Percentiles rank a stretch among this genome's conserved stretches.
These are phyloP conservation scores for Cyberlindnera maritima DNA, from an alignment of 805 yeast species.

Conservation along the genomic window DNA sequence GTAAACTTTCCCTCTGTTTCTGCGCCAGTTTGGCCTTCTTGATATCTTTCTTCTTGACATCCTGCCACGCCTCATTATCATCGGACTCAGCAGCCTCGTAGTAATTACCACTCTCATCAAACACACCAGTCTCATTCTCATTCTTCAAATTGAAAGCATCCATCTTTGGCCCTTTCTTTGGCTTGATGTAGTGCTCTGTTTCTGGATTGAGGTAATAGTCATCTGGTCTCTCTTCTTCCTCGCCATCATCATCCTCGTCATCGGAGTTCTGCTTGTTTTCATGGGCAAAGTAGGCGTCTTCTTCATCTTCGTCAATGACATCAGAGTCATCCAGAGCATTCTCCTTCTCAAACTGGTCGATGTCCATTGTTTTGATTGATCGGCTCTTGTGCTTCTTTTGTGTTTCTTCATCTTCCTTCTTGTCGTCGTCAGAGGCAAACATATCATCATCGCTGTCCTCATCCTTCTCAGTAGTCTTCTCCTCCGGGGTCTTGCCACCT, in stretches of 20 bases:
- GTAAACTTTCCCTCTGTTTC: constrained; percentile 20
- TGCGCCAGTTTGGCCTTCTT: constrained; percentile 34
- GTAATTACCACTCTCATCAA: constrained; percentile 61
- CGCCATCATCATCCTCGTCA: constrained; percentile 17
- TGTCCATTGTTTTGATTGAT: constrained; percentile 18
- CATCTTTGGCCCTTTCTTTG: constrained; percentile 37
- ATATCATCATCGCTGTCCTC: constrained; percentile 15
- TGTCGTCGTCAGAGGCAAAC: constrained; percentile 28
- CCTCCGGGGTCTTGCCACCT: constrained; percentile 15
- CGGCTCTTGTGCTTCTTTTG: constrained; percentile 38
- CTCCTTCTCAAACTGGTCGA: constrained; percentile 25
- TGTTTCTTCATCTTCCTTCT: constrained; percentile 24
- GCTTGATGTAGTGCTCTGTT: constrained; percentile 14
- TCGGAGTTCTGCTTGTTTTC: constrained; percentile 14
- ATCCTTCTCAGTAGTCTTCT: constrained; percentile 29
- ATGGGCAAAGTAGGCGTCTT: background rate
- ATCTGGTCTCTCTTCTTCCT: constrained; percentile 15
- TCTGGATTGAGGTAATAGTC: constrained; percentile 24
- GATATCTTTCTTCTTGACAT: constrained; percentile 35
- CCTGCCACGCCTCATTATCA: constrained; percentile 38
- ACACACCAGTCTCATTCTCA: constrained; percentile 57
- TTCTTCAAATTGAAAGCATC: constrained; percentile 62
- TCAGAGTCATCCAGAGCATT: constrained; percentile 2
- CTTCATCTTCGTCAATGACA: background rate
- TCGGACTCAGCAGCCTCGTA: constrained; percentile 36